Base-by-base conservation (phyloP, 1,284 basidiomycete genomes). In the Earliella scabrosa region DNA sequence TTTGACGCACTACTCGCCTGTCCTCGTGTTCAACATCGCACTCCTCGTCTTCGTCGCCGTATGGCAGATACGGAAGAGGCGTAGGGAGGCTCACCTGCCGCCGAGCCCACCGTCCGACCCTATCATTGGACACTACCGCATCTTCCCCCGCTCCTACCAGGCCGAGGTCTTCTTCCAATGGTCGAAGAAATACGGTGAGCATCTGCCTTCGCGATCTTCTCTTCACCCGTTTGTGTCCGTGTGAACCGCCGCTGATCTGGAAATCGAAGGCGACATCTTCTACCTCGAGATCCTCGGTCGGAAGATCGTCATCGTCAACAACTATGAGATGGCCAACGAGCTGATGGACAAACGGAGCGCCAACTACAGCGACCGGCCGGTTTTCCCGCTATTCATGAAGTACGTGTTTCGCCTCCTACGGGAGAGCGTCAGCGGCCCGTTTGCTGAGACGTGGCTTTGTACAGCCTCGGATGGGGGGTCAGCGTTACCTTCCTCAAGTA, bases 281-380 rank as follows among this genome's bases (percentile, higher is more conserved):
- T 71, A 73, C 59, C 50, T 75, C 14, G 60, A 65, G 43, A 64
- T 71, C 20, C 60, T 73, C 16, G 75, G 74, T 0, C 63, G 63
- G 16, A 66, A 70, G 18, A 69, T 76, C 40, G 58, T 77, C 23
- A 58, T 78, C 45, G 50, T 77, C 18, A 74, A 75, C 60, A 71
- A 70, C 11, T 54, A 61, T 13, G 60, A 70, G 46, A 65, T 68
- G 2, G 69, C 73, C n/a, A 65, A 64, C 27, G 76, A 77, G 18
- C 64, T 78, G 11, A 61, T 78, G 57, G 74, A 75, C 31, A 75
- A 73, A 56, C 66, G 73, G 23, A 70, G 73, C 14, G 57, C 69
- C 1, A 70, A 69, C 43, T 75, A 75, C 58, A 76, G 74, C 18
- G 70, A 69, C 52, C 60, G 76, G 44, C 71, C 72, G 8, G 45